Percentiles rank a stretch among this genome's conserved stretches.
Evolutionary conservation across 2,329 filamentous ascomycete species (phyloP).

Genomic region (Coleophoma cylindrospora): DNA sequence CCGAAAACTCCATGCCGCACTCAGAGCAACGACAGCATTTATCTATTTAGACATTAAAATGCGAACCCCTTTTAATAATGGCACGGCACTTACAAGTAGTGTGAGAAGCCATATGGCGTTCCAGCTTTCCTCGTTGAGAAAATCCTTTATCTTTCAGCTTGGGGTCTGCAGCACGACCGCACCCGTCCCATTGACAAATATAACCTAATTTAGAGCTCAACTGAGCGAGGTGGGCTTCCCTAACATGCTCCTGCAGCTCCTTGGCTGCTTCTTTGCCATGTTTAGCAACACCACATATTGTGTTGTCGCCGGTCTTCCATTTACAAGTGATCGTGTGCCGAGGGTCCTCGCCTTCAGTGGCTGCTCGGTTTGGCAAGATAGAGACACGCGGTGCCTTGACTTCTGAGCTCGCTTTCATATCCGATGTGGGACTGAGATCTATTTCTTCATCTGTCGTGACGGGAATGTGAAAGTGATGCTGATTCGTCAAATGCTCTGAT

Average conservation of each 20-base stretch:
- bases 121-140: slow-evolving; percentile 56
- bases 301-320: slow-evolving; percentile 12
- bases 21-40: slow-evolving; percentile 53
- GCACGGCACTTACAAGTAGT: slow-evolving; percentile 49
- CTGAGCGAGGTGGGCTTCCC: slow-evolving; percentile 40
- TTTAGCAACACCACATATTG: slow-evolving; percentile 10
- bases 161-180: slow-evolving; percentile 34
- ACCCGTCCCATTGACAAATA: slow-evolving; percentile 51
- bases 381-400: neutral
- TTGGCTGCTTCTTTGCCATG: slow-evolving; percentile 26
- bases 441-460: slow-evolving; percentile 10
- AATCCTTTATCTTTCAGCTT: slow-evolving; percentile 40
- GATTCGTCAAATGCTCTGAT: slow-evolving; percentile 16
- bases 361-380: neutral
- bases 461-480: slow-evolving; percentile 16
- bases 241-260: slow-evolving; percentile 51
- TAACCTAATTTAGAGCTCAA: slow-evolving; percentile 43
- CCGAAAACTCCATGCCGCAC: slow-evolving; percentile 56
- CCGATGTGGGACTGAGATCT: slow-evolving; percentile 4
- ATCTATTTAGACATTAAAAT: slow-evolving; percentile 38
- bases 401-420: neutral
- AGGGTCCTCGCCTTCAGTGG: neutral
- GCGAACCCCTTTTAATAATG: too few relatives aligned
- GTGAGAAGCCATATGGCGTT: slow-evolving; percentile 61
- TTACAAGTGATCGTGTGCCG: slow-evolving; percentile 10